phyloP scores from a whole-genome alignment of 2,329 filamentous ascomycete genomes.

The Exutisphaerella laricina region DNA sequence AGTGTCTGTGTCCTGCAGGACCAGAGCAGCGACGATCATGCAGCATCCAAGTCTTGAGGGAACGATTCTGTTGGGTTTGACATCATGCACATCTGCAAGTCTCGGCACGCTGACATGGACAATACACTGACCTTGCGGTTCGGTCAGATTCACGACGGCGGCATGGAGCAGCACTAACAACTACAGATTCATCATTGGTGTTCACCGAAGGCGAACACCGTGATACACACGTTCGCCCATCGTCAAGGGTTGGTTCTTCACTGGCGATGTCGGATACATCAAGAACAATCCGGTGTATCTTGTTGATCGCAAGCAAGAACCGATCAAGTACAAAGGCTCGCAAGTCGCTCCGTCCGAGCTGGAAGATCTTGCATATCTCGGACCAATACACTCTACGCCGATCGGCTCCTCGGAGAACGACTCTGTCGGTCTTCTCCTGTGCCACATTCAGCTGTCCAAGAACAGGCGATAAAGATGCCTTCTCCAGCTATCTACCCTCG shows the following conservation, averaged over 20 bases:
- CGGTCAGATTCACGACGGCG: constrained; percentile 22
- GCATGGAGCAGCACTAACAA: not conserved
- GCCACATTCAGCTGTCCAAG: no score
- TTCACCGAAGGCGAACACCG: constrained; percentile 42
- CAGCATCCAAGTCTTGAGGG: no score
- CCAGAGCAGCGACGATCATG: no score
- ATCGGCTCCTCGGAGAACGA: no score
- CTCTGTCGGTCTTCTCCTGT: no score
- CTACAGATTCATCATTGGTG: constrained; percentile 16
- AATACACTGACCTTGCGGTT: constrained; percentile 38
- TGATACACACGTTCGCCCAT: constrained; percentile 52
- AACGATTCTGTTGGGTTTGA: no score
- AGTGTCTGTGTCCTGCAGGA: no score
- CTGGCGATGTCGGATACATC: constrained; percentile 32
- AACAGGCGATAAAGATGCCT: no score
- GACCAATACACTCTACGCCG: no score
- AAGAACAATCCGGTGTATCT: constrained; percentile 31
- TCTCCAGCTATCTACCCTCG: no score
- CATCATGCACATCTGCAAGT: constrained; percentile 8
- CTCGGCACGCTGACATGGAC: constrained; percentile 7
- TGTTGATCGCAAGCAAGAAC: constrained; percentile 33
- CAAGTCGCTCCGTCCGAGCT: constrained; percentile 29
- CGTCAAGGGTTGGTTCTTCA: constrained; percentile 35
- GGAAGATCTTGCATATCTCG: no score
- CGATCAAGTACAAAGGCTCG: constrained; percentile 41